These are phyloP conservation scores for Bacidia rubella DNA, from an alignment of 495 filamentous ascomycete genomes.

Conservation along the genomic window DNA sequence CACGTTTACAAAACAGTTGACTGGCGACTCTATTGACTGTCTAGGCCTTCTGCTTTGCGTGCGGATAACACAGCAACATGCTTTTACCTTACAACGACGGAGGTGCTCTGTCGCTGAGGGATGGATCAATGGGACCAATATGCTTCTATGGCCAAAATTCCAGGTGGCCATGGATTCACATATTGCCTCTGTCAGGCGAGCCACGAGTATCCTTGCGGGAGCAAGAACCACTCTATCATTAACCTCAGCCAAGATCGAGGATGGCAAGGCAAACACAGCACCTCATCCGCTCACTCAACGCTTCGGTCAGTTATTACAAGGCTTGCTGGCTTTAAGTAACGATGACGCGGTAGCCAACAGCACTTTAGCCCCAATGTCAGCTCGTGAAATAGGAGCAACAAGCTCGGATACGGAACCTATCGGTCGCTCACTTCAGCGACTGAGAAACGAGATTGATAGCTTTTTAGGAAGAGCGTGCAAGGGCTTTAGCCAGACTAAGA, in stretches of 20 bases:
- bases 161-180: slow-evolving; percentile 90
- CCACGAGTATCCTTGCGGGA: slow-evolving; percentile 32
- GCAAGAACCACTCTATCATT: slow-evolving; percentile 42
- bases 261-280: slow-evolving; percentile 61
- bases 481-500: slow-evolving; percentile 59
- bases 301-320: slow-evolving; percentile 80
- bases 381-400: slow-evolving; percentile 2
- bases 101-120: slow-evolving; percentile 78
- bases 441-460: slow-evolving; percentile 64
- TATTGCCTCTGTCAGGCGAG: slow-evolving; percentile 62
- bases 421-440: slow-evolving; percentile 56
- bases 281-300: slow-evolving; percentile 85
- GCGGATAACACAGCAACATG: slow-evolving; percentile 82
- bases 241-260: slow-evolving; percentile 29
- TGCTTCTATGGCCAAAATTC: slow-evolving; percentile 93
- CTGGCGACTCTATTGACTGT: slow-evolving; percentile 64
- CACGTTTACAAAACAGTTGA: slow-evolving; percentile 58
- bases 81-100: slow-evolving; percentile 83
- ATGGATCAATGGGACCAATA: slow-evolving; percentile 87
- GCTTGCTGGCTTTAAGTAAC: slow-evolving; percentile 64
- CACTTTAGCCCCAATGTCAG: neutral
- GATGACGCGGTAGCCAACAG: slow-evolving; percentile 28
- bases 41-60: slow-evolving; percentile 80
- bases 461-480: slow-evolving; percentile 58
- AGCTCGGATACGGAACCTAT: slow-evolving; percentile 91